These are phyloP conservation scores for Leucoagaricus sp. DNA, from an alignment of 1,284 basidiomycete species.

Conservation along the genomic window DNA sequence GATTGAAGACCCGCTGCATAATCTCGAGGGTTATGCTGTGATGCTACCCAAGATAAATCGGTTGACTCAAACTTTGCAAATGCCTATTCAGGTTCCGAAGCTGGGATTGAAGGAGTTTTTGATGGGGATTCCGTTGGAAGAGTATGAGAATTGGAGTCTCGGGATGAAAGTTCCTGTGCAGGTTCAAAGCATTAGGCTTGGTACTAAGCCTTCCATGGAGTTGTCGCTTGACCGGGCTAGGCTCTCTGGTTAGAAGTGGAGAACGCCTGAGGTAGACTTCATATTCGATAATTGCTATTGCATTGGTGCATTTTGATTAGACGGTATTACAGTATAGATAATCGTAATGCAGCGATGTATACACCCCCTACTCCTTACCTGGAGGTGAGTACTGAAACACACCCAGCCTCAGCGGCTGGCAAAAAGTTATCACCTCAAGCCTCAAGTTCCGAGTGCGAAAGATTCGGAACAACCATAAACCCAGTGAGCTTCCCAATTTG, in stretches of 20 bases:
- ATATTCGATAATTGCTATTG: too few relatives aligned
- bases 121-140: slow-evolving; percentile 4
- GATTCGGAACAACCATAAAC: too few relatives aligned
- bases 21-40: slow-evolving; percentile 24
- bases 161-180: slow-evolving; percentile 23
- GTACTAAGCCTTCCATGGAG: slow-evolving; percentile 20
- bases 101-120: slow-evolving; percentile 29
- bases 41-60: slow-evolving; percentile 17
- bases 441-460: too few relatives aligned
- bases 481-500: too few relatives aligned
- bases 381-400: too few relatives aligned
- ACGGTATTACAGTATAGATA: too few relatives aligned
- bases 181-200: slow-evolving; percentile 22
- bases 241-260: background rate
- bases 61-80: slow-evolving; percentile 16
- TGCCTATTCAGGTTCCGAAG: slow-evolving; percentile 25
- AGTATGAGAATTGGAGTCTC: slow-evolving; percentile 12
- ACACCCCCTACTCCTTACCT: too few relatives aligned
- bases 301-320: too few relatives aligned
- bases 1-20: slow-evolving; percentile 33
- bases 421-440: too few relatives aligned
- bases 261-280: too few relatives aligned
- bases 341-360: too few relatives aligned
- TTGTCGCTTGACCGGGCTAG: slow-evolving; percentile 12
- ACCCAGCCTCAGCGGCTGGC: too few relatives aligned